Percentiles rank a stretch among this genome's conserved stretches.
These are phyloP conservation scores for Boletellus sp. DNA, from an alignment of 768 basidiomycete species.

Conservation along the genomic window DNA sequence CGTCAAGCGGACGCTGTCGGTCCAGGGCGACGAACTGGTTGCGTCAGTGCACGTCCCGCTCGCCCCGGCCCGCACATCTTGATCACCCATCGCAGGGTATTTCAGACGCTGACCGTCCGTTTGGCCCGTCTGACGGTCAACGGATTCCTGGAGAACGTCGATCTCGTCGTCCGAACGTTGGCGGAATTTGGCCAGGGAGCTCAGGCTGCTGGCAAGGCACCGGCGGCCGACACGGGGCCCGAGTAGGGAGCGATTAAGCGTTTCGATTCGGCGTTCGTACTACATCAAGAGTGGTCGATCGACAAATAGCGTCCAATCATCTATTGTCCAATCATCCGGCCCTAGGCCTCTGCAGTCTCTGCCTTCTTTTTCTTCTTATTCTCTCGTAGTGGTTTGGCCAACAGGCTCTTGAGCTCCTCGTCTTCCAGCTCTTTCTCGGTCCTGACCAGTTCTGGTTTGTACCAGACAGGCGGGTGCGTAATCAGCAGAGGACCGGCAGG, in stretches of 20 bases:
- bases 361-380: constrained; percentile 90
- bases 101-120: constrained; percentile 76
- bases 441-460: constrained; percentile 87
- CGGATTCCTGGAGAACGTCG: constrained; percentile 85
- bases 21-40: constrained; percentile 65
- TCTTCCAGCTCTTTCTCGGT: constrained; percentile 88
- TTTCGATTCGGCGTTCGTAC: constrained; percentile 11
- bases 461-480: constrained; percentile 89
- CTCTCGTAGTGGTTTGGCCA: constrained; percentile 79
- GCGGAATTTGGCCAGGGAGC: constrained; percentile 75
- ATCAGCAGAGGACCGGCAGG: constrained; percentile 86
- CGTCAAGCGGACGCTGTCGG: constrained; percentile 66
- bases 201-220: constrained; percentile 48
- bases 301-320: constrained; percentile 16
- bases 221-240: too few species aligned
- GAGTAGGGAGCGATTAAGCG: neutral
- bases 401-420: constrained; percentile 74
- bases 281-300: constrained; percentile 15
- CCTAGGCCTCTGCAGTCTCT: constrained; percentile 42
- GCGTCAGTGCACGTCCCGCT: constrained; percentile 52
- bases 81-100: constrained; percentile 44
- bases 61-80: neutral
- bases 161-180: constrained; percentile 79
- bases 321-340: constrained; percentile 22
- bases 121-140: constrained; percentile 83